Evolutionary conservation across 495 filamentous ascomycete species (phyloP).

Genomic region (Penicillium herquei): DNA sequence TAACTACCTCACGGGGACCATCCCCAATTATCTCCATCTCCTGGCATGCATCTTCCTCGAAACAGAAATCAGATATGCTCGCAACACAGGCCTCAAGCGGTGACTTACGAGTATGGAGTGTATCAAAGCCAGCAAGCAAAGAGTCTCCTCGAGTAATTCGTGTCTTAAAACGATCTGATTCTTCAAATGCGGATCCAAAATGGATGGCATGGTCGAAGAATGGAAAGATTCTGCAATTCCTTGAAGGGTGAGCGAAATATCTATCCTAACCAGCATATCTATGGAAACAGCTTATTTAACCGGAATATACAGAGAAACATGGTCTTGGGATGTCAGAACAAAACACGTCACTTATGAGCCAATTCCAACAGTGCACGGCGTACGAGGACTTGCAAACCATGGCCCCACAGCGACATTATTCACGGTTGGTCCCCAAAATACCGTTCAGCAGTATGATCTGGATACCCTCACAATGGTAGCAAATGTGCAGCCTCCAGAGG

Average conservation of each 20-base stretch:
- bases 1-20: conserved; percentile 76
- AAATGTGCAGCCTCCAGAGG: conserved; percentile 79
- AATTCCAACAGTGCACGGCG: conserved; percentile 79
- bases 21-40: conserved; percentile 87
- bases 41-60: conserved; percentile 96
- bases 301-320: conserved; percentile 67
- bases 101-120: conserved; percentile 94
- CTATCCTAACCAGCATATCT: no score
- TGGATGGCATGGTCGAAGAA: conserved; percentile 99
- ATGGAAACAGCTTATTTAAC: background rate
- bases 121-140: conserved; percentile 77
- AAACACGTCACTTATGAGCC: conserved; percentile 88
- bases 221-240: conserved; percentile 88
- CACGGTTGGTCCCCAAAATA: conserved; percentile 82
- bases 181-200: conserved; percentile 68
- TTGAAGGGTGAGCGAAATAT: conserved; percentile 71
- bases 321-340: conserved; percentile 94
- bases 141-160: conserved; percentile 82
- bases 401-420: conserved; percentile 90
- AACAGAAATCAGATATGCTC: conserved; percentile 98
- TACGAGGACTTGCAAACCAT: conserved; percentile 81
- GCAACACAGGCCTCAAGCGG: conserved; percentile 89
- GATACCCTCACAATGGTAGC: conserved; percentile 78
- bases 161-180: conserved; percentile 78
- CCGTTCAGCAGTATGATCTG: conserved; percentile 91